These are phyloP conservation scores for Gelatoporia subvermispora DNA, from an alignment of 768 basidiomycete genomes.

Conservation along the genomic window DNA sequence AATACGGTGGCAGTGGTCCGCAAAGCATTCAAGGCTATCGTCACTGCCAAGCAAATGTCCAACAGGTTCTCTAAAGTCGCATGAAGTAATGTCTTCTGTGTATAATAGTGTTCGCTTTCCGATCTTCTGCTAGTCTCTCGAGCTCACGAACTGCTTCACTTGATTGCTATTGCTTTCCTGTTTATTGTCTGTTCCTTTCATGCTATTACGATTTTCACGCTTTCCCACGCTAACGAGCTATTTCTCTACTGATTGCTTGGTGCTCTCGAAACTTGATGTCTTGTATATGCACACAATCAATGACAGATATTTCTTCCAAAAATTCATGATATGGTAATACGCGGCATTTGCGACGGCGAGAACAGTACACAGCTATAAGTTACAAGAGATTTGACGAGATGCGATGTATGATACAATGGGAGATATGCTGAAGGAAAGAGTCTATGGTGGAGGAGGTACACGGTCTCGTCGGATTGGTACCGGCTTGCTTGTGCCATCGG, in stretches of 20 bases:
- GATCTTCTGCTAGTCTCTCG: neutral
- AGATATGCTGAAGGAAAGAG: neutral
- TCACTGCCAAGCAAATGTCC: slow-evolving; percentile 44
- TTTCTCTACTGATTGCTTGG: too few relatives aligned
- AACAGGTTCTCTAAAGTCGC: slow-evolving; percentile 7
- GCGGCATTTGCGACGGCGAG: too few relatives aligned
- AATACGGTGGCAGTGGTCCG: slow-evolving; percentile 54
- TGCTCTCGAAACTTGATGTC: too few relatives aligned
- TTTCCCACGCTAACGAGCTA: slow-evolving; percentile 9
- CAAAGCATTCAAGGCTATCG: slow-evolving; percentile 74
- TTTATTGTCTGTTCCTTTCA: slow-evolving; percentile 12
- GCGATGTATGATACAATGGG: slow-evolving; percentile 6
- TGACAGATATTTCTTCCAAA: too few relatives aligned
- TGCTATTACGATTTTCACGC: slow-evolving; percentile 16
- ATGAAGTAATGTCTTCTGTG: slow-evolving; percentile 6
- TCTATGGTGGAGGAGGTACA: slow-evolving; percentile 15
- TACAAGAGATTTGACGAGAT: slow-evolving; percentile 2
- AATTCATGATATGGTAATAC: neutral
- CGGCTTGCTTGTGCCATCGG: slow-evolving; percentile 31
- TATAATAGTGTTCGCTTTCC: slow-evolving; percentile 2
- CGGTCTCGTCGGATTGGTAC: slow-evolving; percentile 21
- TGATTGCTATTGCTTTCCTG: slow-evolving; percentile 14
- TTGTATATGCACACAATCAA: too few relatives aligned
- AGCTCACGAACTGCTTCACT: neutral
- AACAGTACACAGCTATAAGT: neutral